These are phyloP conservation scores for Magnaporthales sp. DNA, from an alignment of 2,329 filamentous ascomycete species.

Conservation along the genomic window DNA sequence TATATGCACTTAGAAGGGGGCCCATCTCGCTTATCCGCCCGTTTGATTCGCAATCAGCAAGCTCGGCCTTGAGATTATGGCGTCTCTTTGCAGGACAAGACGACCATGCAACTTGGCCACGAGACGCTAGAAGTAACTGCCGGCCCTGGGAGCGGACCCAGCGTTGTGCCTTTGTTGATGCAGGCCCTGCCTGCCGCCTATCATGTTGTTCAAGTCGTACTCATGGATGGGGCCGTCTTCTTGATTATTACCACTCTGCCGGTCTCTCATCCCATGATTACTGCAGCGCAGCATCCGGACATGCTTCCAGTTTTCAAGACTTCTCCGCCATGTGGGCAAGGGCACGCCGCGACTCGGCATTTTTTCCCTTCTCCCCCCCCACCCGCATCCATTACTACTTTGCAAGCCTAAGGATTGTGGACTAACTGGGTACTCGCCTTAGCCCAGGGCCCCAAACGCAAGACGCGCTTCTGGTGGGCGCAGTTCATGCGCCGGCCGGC, in stretches of 20 bases:
- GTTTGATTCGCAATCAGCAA: slow-evolving; percentile 16
- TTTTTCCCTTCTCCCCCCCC: not conserved
- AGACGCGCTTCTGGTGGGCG: not conserved
- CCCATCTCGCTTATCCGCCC: slow-evolving; percentile 16
- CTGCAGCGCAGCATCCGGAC: not conserved
- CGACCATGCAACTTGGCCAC: not conserved
- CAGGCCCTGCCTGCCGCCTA: not conserved
- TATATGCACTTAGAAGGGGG: slow-evolving; percentile 5
- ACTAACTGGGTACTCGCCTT: not conserved
- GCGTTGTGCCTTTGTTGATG: not conserved
- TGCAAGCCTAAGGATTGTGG: not conserved
- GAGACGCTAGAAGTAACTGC: not conserved
- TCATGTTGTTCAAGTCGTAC: not conserved
- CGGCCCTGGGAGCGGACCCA: not conserved
- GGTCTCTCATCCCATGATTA: not conserved
- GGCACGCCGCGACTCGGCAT: not conserved
- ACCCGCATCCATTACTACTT: not conserved
- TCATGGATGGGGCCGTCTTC: not conserved
- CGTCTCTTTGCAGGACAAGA: not conserved
- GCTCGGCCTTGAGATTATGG: not conserved
- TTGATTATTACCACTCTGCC: not conserved
- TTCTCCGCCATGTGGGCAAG: not conserved
- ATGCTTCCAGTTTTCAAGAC: not conserved
- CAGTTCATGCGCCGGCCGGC: not conserved
- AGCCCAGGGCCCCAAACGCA: not conserved